A percentile compares a stretch with the other conserved stretches of the same genome.
These are phyloP conservation scores for Candolleomyces aberdarensis DNA, from an alignment of 768 basidiomycete species.

Conservation along the genomic window DNA sequence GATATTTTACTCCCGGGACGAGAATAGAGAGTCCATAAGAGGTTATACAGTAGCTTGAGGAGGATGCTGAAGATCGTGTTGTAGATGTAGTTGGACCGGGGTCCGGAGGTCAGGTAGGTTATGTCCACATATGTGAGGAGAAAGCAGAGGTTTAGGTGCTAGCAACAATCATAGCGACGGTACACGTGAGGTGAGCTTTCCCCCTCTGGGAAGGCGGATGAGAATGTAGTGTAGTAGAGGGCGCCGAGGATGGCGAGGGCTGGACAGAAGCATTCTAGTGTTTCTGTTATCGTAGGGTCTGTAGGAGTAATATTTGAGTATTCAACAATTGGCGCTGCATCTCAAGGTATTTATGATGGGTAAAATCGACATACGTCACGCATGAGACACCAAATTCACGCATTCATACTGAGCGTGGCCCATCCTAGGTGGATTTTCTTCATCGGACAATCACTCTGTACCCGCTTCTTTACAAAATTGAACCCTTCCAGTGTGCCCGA, in stretches of 20 bases:
- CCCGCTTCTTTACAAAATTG: constrained; percentile 37
- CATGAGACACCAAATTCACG: constrained; percentile 96
- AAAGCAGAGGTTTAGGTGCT: constrained; percentile 34
- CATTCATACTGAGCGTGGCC: constrained; percentile 73
- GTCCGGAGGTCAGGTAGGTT: constrained; percentile 70
- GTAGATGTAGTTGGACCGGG: constrained; percentile 90
- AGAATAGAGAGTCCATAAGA: constrained; percentile 77
- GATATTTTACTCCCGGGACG: constrained; percentile 51
- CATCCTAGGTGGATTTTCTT: constrained; percentile 61
- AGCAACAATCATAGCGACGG: constrained; percentile 13
- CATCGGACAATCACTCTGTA: constrained; percentile 66
- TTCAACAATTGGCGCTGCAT: background rate
- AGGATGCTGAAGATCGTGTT: constrained; percentile 84
- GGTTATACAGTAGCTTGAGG: constrained; percentile 75
- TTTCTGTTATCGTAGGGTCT: constrained; percentile 86
- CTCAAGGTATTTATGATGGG: too few species aligned
- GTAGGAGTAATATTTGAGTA: background rate
- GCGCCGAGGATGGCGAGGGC: constrained; percentile 79
- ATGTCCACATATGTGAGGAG: constrained; percentile 63
- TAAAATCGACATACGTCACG: constrained; percentile 69
- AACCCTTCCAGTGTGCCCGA: constrained; percentile 68
- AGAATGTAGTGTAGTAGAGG: constrained; percentile 74
- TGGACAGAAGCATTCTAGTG: constrained; percentile 93
- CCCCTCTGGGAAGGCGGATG: constrained; percentile 45
- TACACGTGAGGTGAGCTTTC: constrained; percentile 20